Base-by-base conservation (phyloP, 2,329 filamentous ascomycete genomes). In the Laburnicola sp. region DNA sequence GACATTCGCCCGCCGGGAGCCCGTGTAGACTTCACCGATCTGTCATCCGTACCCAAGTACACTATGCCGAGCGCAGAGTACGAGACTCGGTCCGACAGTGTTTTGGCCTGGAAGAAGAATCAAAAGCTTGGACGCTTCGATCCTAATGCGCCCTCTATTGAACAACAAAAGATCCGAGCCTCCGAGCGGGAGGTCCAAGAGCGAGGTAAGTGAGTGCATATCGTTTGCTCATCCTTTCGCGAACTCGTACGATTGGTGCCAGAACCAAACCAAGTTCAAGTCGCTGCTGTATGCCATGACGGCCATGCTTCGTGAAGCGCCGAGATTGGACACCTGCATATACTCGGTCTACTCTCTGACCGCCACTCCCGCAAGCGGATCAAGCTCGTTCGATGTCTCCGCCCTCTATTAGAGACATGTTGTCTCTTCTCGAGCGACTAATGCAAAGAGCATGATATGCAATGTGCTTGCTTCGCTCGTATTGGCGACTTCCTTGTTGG, bases 81-180 rank as follows among this genome's bases (percentile, higher is more conserved):
- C 75, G 91, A 91, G 70, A 84, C 85, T 66, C 91, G 92, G 68
- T 80, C 85, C 37, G 90, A 97, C 74, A 93, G 88, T 3, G 94
- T 99, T 10, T 82, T 97, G 23, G 89, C 92, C 4, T 97, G 91
- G 91, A 99, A 99, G 76, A 93, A 89, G 76, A 79, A 85, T n/a
- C 86, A 96, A 73, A 92, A 95, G 71, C 83, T 97, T n/a, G 94
- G 94, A 44, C 89, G 94, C 31, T 99, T 99, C 75, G 91, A 97
- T 69, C 94, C 94, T 9, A 81, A 87, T 62, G 90, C 91, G 6
- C 85, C 88, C 16, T 84, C 80, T 53, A 82, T 88, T 22, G 86
- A 91, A 69, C 80, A 89, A 68, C 82, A 89, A 57, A 89, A 89
- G 70, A 77, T 88, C 50, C 80, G 82, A 11, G 86, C 86, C 34